These are phyloP conservation scores for Smittium culicis DNA, from an alignment of 371 early-diverging fungal species.

Conservation along the genomic window DNA sequence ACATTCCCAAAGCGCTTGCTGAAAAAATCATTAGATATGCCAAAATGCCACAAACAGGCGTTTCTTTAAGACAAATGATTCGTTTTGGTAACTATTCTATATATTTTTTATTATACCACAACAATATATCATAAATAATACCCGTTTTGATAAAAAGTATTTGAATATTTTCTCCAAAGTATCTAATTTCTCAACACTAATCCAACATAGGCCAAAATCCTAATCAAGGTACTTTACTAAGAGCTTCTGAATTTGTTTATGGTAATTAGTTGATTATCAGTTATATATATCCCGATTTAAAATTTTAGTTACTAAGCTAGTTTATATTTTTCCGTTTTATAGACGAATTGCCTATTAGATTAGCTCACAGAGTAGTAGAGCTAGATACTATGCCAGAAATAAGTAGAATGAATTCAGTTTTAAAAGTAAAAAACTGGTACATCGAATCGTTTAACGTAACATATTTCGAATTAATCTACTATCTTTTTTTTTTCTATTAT, in stretches of 20 bases:
- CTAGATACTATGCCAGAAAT: constrained; percentile 80
- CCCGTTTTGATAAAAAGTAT: no score
- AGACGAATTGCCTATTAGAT: constrained; percentile 86
- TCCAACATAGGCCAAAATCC: constrained; percentile 56
- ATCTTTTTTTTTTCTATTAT: constrained; percentile 11
- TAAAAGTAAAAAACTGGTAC: constrained; percentile 88
- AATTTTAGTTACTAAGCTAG: no score
- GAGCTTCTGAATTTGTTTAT: constrained; percentile 79
- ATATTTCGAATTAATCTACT: background rate
- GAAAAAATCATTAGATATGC: constrained; percentile 60
- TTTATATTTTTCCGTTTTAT: constrained; percentile 8
- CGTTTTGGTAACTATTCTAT: constrained; percentile 52
- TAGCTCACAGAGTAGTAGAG: constrained; percentile 93
- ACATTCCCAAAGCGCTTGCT: constrained; percentile 38
- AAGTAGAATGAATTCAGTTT: constrained; percentile 78
- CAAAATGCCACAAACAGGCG: constrained; percentile 75
- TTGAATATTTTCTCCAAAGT: no score
- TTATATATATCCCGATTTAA: no score
- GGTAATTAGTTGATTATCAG: no score
- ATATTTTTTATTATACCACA: background rate
- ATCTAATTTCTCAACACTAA: constrained; percentile 1
- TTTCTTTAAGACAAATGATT: constrained; percentile 84
- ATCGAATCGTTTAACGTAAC: constrained; percentile 76
- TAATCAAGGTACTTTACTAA: constrained; percentile 58
- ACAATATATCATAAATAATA: no score